A percentile compares a stretch with the other conserved stretches of the same genome.
Conservation (phyloP, 768 basidiomycete species). For the Mycena indigotica region DNA sequence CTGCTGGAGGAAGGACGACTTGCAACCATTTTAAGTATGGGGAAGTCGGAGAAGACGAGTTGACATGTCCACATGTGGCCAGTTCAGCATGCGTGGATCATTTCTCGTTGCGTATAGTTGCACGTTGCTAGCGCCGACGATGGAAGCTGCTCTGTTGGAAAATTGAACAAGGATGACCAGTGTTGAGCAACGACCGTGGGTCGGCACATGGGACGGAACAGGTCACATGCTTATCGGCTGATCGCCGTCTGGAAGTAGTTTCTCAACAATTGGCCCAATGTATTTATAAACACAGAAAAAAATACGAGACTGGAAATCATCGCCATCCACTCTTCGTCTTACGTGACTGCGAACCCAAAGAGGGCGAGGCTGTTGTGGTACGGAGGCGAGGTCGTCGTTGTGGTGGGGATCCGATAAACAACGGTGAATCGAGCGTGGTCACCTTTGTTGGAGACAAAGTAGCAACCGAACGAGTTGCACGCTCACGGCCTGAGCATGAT, state of each 20-base stretch:
- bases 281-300: too few relatives aligned
- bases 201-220: too few relatives aligned
- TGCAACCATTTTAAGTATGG: constrained; percentile 3
- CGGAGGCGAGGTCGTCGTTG: not conserved
- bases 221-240: too few relatives aligned
- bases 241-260: too few relatives aligned
- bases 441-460: not conserved
- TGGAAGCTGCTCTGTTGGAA: too few relatives aligned
- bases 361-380: not conserved
- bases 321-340: constrained; percentile 8
- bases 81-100: not conserved
- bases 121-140: not conserved
- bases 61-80: constrained; percentile 15
- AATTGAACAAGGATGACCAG: too few relatives aligned
- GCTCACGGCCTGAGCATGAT: not conserved
- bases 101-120: not conserved
- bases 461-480: not conserved
- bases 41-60: not conserved
- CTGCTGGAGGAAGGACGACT: not conserved
- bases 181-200: too few relatives aligned
- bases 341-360: not conserved
- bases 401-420: not conserved
- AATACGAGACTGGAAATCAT: too few relatives aligned
- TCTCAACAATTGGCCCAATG: too few relatives aligned
- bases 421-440: not conserved